A percentile compares a stretch with the other conserved stretches of the same genome.
phyloP scores from a whole-genome alignment of 257 asterid genomes.

The Solanum arcanum region DNA sequence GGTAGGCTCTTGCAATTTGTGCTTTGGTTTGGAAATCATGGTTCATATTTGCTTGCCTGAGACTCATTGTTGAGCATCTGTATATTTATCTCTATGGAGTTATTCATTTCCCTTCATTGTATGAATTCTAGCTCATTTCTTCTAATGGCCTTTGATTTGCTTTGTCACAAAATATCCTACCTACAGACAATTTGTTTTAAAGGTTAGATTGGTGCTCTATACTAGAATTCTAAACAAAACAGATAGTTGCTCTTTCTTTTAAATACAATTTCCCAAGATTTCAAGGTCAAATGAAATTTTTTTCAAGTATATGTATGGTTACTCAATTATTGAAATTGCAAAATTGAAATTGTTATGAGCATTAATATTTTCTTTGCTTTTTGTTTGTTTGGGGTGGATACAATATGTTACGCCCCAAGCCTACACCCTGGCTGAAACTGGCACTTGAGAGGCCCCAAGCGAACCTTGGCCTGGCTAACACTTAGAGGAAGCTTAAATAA shows the following conservation, averaged over 20 bases:
- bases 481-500: no score
- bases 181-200: neutral
- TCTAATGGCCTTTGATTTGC: neutral
- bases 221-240: neutral
- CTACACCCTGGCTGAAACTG: no score
- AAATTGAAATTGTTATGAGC: neutral
- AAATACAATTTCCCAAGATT: neutral
- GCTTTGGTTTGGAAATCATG: neutral
- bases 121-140: neutral
- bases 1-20: constrained; percentile 23
- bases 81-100: neutral
- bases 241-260: neutral
- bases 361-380: neutral
- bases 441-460: no score
- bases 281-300: neutral
- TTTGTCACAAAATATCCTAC: neutral
- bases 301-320: neutral
- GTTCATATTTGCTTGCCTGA: neutral
- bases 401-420: no score
- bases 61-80: neutral
- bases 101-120: neutral
- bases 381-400: neutral
- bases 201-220: neutral
- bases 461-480: no score
- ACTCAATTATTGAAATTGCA: neutral